A percentile compares a stretch with the other conserved stretches of the same genome.
These are phyloP conservation scores for Balansia obtecta DNA, from an alignment of 2,329 filamentous ascomycete species.

Conservation along the genomic window DNA sequence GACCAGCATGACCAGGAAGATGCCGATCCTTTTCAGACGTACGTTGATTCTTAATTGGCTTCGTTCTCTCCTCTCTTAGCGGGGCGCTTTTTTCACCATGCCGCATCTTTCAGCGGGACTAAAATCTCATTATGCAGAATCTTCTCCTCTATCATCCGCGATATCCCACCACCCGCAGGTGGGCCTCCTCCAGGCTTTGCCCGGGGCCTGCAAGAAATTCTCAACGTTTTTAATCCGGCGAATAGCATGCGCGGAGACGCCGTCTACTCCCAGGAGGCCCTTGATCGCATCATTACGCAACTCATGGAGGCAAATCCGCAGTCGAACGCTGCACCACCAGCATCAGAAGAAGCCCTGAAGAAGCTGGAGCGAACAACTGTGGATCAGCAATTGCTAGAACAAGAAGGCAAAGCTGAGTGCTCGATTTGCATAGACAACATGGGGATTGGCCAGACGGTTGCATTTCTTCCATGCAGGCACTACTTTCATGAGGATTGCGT, in stretches of 20 bases:
- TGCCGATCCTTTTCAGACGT: constrained; percentile 36
- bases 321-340: constrained; percentile 71
- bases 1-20: neutral
- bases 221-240: constrained; percentile 41
- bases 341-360: constrained; percentile 61
- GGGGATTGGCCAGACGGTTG: constrained; percentile 57
- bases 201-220: constrained; percentile 36
- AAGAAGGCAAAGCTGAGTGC: constrained; percentile 64
- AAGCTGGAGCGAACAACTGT: constrained; percentile 60
- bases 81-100: too few species aligned
- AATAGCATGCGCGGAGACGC: constrained; percentile 57
- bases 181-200: constrained; percentile 12
- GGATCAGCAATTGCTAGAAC: constrained; percentile 54
- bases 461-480: constrained; percentile 74
- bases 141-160: constrained; percentile 32
- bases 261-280: constrained; percentile 80
- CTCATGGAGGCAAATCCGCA: constrained; percentile 75
- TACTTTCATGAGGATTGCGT: constrained; percentile 88
- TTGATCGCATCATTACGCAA: constrained; percentile 77
- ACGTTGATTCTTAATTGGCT: constrained; percentile 13
- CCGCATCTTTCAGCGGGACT: constrained; percentile 1
- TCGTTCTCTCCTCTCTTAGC: neutral
- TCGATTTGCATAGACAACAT: constrained; percentile 91
- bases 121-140: constrained; percentile 22
- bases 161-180: constrained; percentile 21